Evolutionary conservation across 306 rosid genomes (phyloP).

Genomic region (Fragaria ananassa): DNA sequence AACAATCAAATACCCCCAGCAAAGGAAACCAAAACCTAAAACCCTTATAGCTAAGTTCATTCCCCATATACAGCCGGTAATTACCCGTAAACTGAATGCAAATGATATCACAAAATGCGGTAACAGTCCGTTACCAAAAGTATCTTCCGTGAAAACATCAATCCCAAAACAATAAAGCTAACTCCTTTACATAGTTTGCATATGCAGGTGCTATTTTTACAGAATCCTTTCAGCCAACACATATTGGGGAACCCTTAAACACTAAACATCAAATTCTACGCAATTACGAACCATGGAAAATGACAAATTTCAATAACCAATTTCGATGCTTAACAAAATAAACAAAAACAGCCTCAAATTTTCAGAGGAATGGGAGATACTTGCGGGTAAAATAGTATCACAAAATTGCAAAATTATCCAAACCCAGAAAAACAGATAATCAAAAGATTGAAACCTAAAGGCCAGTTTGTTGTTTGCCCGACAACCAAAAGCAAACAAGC

Average conservation of each 20-base stretch:
- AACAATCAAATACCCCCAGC: background rate
- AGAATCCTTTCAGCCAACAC: conserved; percentile 27
- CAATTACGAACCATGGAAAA: background rate
- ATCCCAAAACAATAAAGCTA: background rate
- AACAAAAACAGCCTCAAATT: background rate
- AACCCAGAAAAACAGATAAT: background rate
- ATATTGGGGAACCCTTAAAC: conserved; percentile 1
- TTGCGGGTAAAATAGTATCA: background rate
- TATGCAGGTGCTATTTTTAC: background rate
- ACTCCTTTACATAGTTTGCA: background rate
- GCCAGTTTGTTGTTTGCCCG: background rate
- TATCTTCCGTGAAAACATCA: background rate
- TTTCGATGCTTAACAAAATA: background rate
- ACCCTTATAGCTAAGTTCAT: background rate
- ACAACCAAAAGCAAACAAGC: conserved; percentile 1
- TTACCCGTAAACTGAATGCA: background rate
- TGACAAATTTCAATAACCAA: background rate
- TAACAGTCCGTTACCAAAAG: background rate
- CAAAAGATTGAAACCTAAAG: conserved; percentile 17
- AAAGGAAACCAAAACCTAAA: background rate
- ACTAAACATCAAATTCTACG: background rate
- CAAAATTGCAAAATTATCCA: background rate
- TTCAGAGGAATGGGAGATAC: background rate
- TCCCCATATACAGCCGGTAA: background rate
- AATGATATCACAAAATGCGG: background rate